These are phyloP conservation scores for Teunomyces pallodes DNA, from an alignment of 805 yeast species.

Conservation along the genomic window DNA sequence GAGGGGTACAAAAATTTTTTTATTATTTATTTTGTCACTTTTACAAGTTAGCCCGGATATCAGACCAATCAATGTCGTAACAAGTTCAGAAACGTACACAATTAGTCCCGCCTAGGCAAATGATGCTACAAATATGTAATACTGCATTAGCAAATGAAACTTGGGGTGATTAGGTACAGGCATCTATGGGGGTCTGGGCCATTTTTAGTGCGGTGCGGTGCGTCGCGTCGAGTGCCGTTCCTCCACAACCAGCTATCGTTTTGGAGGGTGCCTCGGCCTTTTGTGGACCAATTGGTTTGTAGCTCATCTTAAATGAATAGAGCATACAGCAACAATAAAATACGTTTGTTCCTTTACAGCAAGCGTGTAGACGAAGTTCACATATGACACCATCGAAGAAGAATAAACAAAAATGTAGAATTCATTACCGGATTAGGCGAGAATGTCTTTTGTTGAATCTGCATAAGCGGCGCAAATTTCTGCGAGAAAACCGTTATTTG, in stretches of 20 bases:
- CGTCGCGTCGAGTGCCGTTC: not conserved
- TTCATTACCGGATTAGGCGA: not conserved
- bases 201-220: not conserved
- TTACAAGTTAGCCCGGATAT: not conserved
- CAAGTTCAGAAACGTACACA: not conserved
- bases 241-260: not conserved
- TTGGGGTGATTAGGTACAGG: not conserved
- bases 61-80: not conserved
- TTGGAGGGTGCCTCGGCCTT: not conserved
- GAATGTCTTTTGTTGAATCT: not conserved
- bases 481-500: not conserved
- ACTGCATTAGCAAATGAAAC: not conserved
- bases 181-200: not conserved
- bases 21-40: not conserved
- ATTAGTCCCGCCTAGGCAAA: not conserved
- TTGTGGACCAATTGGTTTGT: not conserved
- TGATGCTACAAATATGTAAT: not conserved
- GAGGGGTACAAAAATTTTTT: not conserved
- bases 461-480: not conserved
- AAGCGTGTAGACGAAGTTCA: not conserved
- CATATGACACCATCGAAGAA: not conserved
- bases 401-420: not conserved
- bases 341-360: no score
- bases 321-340: not conserved
- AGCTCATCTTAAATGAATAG: not conserved